A percentile compares a stretch with the other conserved stretches of the same genome.
Conservation (phyloP, 768 basidiomycete genomes). For the Termitomyces sp. region DNA sequence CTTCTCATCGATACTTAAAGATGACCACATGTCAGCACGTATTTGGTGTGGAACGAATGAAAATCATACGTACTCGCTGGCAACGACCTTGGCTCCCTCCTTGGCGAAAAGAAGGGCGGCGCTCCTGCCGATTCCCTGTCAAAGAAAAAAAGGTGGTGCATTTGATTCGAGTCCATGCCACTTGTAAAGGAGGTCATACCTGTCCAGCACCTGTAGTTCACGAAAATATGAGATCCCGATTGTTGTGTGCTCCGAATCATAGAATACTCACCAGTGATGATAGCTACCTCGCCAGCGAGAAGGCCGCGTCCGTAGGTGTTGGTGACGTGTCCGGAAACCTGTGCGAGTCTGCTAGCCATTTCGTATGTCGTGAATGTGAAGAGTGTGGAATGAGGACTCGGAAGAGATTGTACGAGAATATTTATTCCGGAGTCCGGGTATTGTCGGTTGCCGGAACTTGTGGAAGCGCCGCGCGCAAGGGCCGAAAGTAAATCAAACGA, state of each 20-base stretch:
- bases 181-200: conserved; percentile 28
- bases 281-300: conserved; percentile 72
- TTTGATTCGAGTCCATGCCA: not conserved
- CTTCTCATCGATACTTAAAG: conserved; percentile 62
- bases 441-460: conserved; percentile 2
- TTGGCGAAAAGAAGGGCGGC: conserved; percentile 73
- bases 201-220: conserved; percentile 60
- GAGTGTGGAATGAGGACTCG: not conserved
- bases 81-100: conserved; percentile 84
- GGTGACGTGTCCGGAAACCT: conserved; percentile 66
- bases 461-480: not conserved
- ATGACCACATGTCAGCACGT: conserved; percentile 2
- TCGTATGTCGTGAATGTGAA: not conserved
- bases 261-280: conserved; percentile 65
- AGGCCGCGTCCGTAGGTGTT: conserved; percentile 52
- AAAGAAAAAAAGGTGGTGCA: not conserved
- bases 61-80: conserved; percentile 56
- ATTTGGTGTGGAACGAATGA: not conserved
- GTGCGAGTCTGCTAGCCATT: conserved; percentile 57
- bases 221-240: conserved; percentile 1
- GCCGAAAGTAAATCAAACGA: conserved; percentile 2
- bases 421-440: conserved; percentile 8
- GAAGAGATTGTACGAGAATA: not conserved
- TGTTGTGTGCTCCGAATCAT: not conserved
- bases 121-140: conserved; percentile 72